These are phyloP conservation scores for Debaryomyces udenii DNA, from an alignment of 1,139 yeast species.

Conservation along the genomic window DNA sequence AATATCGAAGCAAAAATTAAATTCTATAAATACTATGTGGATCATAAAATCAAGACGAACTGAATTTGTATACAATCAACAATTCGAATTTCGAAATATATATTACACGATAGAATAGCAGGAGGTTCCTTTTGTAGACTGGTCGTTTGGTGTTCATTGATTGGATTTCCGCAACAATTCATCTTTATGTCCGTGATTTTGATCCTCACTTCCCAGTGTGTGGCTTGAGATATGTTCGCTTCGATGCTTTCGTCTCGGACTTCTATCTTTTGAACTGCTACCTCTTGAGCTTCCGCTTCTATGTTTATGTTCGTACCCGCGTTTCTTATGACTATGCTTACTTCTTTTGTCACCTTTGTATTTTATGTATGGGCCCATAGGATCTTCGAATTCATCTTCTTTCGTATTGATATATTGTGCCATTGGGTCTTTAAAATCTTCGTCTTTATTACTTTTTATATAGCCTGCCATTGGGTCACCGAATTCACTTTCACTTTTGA, in stretches of 20 bases:
- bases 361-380: conserved; percentile 20
- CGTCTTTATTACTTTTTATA: conserved; percentile 9
- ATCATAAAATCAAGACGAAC: conserved; percentile 18
- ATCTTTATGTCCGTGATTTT: too few relatives aligned
- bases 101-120: too few relatives aligned
- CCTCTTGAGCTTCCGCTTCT: neutral
- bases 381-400: conserved; percentile 21
- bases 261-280: neutral
- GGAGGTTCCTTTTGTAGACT: too few relatives aligned
- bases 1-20: conserved; percentile 30
- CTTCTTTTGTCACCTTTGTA: conserved; percentile 11
- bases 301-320: conserved; percentile 8
- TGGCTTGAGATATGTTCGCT: conserved; percentile 4
- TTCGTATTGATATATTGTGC: conserved; percentile 17
- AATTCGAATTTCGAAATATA: too few relatives aligned
- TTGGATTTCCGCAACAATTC: too few relatives aligned
- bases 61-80: neutral
- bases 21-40: conserved; percentile 39
- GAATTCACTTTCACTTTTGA: conserved; percentile 11
- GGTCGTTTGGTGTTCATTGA: too few relatives aligned
- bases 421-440: conserved; percentile 22
- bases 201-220: conserved; percentile 5
- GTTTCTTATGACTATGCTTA: conserved; percentile 9
- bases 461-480: conserved; percentile 16
- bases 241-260: conserved; percentile 3